These are phyloP conservation scores for Elsinoe arachidis DNA, from an alignment of 2,329 filamentous ascomycete species.

Conservation along the genomic window DNA sequence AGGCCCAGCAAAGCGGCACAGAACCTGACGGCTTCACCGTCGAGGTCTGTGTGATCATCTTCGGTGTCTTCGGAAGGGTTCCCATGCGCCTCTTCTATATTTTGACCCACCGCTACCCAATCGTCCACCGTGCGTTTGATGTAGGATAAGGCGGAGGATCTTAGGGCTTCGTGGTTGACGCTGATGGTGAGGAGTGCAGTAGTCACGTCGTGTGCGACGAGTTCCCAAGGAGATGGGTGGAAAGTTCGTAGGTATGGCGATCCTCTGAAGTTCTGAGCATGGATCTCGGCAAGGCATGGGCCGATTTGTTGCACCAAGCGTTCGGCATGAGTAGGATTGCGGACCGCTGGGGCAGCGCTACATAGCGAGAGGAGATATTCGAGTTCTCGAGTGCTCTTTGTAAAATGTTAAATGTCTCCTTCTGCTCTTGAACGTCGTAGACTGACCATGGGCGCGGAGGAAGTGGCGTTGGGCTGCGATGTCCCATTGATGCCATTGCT, in stretches of 20 bases:
- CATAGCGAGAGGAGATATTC: conserved; percentile 87
- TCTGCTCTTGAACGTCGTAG: background rate
- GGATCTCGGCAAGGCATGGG: conserved; percentile 78
- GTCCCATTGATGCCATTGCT: conserved; percentile 19
- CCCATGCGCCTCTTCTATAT: conserved; percentile 30
- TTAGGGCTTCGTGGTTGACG: conserved; percentile 59
- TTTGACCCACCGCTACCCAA: conserved; percentile 55
- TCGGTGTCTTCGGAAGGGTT: conserved; percentile 3
- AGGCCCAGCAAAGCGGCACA: conserved; percentile 85
- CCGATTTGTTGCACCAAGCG: conserved; percentile 70
- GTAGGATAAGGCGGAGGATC: conserved; percentile 55
- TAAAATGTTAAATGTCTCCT: background rate
- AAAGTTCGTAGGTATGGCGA: conserved; percentile 77
- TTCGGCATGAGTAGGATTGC: conserved; percentile 62
- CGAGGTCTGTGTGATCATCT: conserved; percentile 31
- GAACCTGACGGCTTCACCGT: conserved; percentile 53
- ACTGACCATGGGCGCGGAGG: conserved; percentile 32
- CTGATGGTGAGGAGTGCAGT: conserved; percentile 75
- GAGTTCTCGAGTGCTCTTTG: conserved; percentile 74
- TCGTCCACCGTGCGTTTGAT: conserved; percentile 65
- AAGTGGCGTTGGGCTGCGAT: conserved; percentile 13
- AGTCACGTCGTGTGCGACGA: conserved; percentile 68
- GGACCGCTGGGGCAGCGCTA: conserved; percentile 72
- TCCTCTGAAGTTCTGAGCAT: conserved; percentile 65
- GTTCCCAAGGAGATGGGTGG: conserved; percentile 82